Base-by-base conservation (phyloP, 2,329 filamentous ascomycete genomes). In the Colletotrichum nymphaeae region DNA sequence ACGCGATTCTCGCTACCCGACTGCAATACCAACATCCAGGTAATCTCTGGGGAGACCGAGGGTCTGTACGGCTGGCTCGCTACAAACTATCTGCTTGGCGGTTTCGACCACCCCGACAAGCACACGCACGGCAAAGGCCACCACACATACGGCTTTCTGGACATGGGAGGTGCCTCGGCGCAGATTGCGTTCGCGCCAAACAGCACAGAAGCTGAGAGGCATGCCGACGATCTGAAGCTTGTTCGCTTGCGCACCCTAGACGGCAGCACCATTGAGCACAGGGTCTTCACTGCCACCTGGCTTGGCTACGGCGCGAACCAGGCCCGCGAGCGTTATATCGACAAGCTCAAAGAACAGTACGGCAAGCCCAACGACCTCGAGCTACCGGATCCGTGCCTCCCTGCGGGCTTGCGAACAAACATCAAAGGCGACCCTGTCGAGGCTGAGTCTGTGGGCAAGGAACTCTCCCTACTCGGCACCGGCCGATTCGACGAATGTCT, bases 111-210 rank as follows among this genome's bases (percentile, higher is more conserved):
- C 22, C 92, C 94, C 0, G 85, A 92, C 63, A 84, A 91, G 16
- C 94, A 98, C 78, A 86, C 90, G 66, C 95, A 98, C 81, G 95
- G 95, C 65, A 95, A 97, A 76, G 91, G 90, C 30, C 97, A 98
- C 81, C 94, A 95, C 79, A 99, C 97, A 0, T 99, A 98, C 82
- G 97, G 97, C 0, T 99, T 99, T 79, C 86, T 99, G 74, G 97
- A 99, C 81, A 99, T 99, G 97, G 97, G 97, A 63, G 97, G 97
- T 64, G 97, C 97, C 30, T 98, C 96, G 0, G 96, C 97, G 19
- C 97, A 99, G 84, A 98, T 99, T 79, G 97, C 97, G 0, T 99
- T 99, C 82, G 96, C 95, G 2, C 97, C 97, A 1, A 99, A 99
- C 82, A 85, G 89, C 4, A 98, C 97, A 1, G 97, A 99, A 81